phyloP scores from a whole-genome alignment of 305 asterid genomes.

The Caryopteris hybrid region DNA sequence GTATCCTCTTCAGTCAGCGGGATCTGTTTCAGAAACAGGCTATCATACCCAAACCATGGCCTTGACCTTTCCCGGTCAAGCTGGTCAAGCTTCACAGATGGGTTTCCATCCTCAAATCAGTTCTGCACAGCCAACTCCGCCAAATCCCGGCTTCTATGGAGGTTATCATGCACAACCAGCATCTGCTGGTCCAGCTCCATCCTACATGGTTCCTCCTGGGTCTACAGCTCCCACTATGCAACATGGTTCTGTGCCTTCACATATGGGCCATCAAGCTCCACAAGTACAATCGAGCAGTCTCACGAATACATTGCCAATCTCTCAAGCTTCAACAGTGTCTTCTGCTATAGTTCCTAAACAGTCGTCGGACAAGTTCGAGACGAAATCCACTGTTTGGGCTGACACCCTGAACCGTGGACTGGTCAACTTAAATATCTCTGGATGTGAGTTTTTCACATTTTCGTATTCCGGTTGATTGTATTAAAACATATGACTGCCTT shows the following conservation, averaged over 20 bases:
- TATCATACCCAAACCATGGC: conserved; percentile 32
- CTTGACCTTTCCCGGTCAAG: conserved; percentile 43
- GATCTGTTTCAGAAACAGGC: conserved; percentile 30
- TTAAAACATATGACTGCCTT: not conserved
- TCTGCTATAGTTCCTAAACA: conserved; percentile 50
- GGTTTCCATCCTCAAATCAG: conserved; percentile 51
- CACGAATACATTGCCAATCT: conserved; percentile 21
- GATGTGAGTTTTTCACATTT: conserved; percentile 57
- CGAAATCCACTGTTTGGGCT: conserved; percentile 91
- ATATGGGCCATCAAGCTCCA: conserved; percentile 42
- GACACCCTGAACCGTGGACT: conserved; percentile 97
- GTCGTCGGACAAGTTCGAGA: conserved; percentile 74
- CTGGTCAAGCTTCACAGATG: conserved; percentile 49
- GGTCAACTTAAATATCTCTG: conserved; percentile 89
- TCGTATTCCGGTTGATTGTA: not conserved
- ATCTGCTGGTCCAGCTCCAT: conserved; percentile 32
- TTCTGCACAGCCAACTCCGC: conserved; percentile 36
- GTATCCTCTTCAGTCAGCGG: conserved; percentile 40
- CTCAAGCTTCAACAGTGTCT: conserved; percentile 39
- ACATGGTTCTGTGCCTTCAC: conserved; percentile 36
- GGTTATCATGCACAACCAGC: conserved; percentile 41
- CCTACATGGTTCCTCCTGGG: conserved; percentile 42
- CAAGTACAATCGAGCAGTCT: conserved; percentile 35
- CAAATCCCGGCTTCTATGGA: conserved; percentile 51
- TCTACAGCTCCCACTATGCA: conserved; percentile 32